Percentiles rank a stretch among this genome's conserved stretches.
Evolutionary conservation across 257 asterid species (phyloP).

Genomic region (Gynochthodes officinalis): DNA sequence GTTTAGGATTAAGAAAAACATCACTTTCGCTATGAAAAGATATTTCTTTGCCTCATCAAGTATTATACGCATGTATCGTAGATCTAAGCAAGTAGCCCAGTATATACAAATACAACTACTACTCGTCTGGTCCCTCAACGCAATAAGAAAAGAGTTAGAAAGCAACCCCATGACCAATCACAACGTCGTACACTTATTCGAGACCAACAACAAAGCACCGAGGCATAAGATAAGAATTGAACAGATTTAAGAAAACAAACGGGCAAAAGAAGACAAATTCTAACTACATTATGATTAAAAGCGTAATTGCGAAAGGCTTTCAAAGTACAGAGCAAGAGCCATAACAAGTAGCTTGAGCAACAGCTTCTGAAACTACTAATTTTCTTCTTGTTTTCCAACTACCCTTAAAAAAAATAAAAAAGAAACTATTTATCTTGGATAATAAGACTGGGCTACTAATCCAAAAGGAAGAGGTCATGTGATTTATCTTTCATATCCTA

Average conservation of each 20-base stretch:
- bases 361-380: slow-evolving; percentile 12
- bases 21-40: too few species aligned
- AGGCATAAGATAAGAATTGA: neutral
- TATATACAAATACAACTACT: too few species aligned
- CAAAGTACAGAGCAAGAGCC: slow-evolving; percentile 19
- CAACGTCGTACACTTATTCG: too few species aligned
- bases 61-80: too few species aligned
- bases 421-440: slow-evolving; percentile 21
- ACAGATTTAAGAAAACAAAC: neutral
- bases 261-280: neutral
- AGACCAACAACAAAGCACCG: neutral
- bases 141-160: neutral
- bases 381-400: neutral
- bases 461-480: slow-evolving; percentile 11
- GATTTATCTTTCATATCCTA: slow-evolving; percentile 13
- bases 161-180: neutral
- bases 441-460: slow-evolving; percentile 7
- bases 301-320: slow-evolving; percentile 1
- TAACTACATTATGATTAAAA: slow-evolving; percentile 20
- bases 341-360: neutral
- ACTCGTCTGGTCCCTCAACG: neutral
- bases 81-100: too few species aligned
- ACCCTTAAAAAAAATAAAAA: slow-evolving; percentile 9
- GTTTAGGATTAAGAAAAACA: too few species aligned
- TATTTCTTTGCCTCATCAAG: too few species aligned